Evolutionary conservation across 202 grass and related monocot genomes (phyloP), one percentile per base, ranked within the genome.

Genomic region (Zoysia matrella): DNA sequence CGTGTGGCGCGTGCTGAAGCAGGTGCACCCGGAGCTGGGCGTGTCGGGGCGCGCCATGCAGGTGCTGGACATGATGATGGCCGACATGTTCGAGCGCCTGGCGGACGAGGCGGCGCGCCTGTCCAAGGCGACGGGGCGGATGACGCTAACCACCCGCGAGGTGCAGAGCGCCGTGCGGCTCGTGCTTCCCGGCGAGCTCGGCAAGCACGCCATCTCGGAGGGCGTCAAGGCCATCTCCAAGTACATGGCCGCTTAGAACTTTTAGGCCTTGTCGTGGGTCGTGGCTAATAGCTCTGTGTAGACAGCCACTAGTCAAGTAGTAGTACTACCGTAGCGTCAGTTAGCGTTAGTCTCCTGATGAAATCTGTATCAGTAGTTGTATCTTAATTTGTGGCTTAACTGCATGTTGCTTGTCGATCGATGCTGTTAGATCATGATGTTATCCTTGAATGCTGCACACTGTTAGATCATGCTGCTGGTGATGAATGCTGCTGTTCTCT

Each of bases 1-100:
- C 69, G 81, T 98, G 86, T 97, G 88, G 84, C 77, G 81, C 3
- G 92, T 97, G 86, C 78, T 97, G 79, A 97, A 93, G 90, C 95
- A 97, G 84, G 92, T 97, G 82, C 95, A 93, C 82, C 92, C 95
- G 12, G 91, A 80, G 11, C 36, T 93, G 75, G 90, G 86, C 13
- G 53, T 85, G 77, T 94, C 92, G 1, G 75, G 84, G 4, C 58
- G 39, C 65, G 85, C 92, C 41, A 98, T 98, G 92, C 78, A 81
- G 65, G 90, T 91, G 56, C 83, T 94, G 10, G 92, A 91, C 84
- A 89, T 89, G 79, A 84, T 93, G 86, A 93, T 98, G 88, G 82
- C 79, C 0, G 95, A 94, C 86, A 89, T 97, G 90, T 98, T 97
- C 73, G 90, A 98, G 84, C 84, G 92, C 4, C 84, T 98, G 4